Conservation (phyloP, 192 early-diverging fungal species). For the Coemansia sp. region DNA sequence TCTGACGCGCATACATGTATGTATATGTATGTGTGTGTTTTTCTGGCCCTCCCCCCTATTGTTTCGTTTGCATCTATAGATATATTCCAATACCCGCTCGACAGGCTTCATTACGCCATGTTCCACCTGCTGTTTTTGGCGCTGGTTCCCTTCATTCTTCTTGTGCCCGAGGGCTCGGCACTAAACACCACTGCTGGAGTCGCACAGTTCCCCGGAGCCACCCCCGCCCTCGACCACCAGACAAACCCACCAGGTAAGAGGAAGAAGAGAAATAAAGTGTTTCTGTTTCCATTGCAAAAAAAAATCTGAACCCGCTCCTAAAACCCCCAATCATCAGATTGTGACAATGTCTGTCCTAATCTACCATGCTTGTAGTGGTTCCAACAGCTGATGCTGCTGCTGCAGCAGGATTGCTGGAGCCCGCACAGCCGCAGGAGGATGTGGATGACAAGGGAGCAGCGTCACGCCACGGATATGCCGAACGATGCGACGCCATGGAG, state of each 20-base stretch:
- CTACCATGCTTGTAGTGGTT: not conserved
- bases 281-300: not conserved
- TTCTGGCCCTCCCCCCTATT: not conserved
- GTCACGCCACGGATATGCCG: slow-evolving; percentile 22
- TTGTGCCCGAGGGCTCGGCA: slow-evolving; percentile 3
- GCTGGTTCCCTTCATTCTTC: slow-evolving; percentile 14
- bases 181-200: not conserved
- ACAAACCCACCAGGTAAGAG: not conserved
- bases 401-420: not conserved
- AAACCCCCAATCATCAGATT: too few species aligned
- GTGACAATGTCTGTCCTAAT: too few species aligned
- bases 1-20: too few species aligned
- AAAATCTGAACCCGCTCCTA: not conserved
- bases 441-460: not conserved
- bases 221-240: not conserved
- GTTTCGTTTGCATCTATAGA: slow-evolving; percentile 26
- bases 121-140: slow-evolving; percentile 42
- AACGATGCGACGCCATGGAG: slow-evolving; percentile 37
- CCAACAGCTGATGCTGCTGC: too few species aligned
- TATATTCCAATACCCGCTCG: slow-evolving; percentile 38
- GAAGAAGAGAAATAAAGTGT: not conserved
- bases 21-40: not conserved
- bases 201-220: not conserved
- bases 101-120: slow-evolving; percentile 46
- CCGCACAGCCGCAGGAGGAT: not conserved